A percentile compares a stretch with the other conserved stretches of the same genome.
Evolutionary conservation across 805 yeast genomes (phyloP).

Genomic region (Kuraishia cidri): DNA sequence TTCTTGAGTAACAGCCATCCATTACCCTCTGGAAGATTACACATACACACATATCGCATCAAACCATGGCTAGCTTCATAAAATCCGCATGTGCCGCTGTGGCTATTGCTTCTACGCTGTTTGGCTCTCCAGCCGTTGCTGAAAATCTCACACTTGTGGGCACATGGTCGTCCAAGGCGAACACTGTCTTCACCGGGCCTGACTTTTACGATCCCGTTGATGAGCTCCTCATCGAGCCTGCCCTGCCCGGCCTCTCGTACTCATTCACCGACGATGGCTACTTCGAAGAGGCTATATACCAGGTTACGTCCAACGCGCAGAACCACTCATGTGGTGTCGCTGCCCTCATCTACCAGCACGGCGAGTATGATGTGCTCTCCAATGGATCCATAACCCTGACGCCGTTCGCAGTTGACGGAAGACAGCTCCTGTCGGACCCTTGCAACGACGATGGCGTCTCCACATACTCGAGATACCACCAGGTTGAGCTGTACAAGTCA

Average conservation of each 20-base stretch:
- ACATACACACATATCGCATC: no score
- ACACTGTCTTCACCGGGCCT: constrained; percentile 94
- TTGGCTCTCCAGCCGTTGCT: neutral
- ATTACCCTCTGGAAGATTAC: no score
- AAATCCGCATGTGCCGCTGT: no score
- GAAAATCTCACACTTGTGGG: constrained; percentile 42
- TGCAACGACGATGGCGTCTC: constrained; percentile 60
- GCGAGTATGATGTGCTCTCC: constrained; percentile 51
- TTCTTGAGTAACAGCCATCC: no score
- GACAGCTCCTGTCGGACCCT: constrained; percentile 85
- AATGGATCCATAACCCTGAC: constrained; percentile 64
- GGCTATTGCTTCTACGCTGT: no score
- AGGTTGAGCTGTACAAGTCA: constrained; percentile 47
- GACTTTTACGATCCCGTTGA: constrained; percentile 94
- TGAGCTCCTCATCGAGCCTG: constrained; percentile 91
- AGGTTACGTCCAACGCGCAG: constrained; percentile 59
- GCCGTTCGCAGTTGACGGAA: constrained; percentile 84
- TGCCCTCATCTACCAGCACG: constrained; percentile 81
- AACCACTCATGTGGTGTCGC: constrained; percentile 83
- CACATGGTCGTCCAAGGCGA: constrained; percentile 93
- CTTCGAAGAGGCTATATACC: constrained; percentile 85
- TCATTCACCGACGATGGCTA: constrained; percentile 90
- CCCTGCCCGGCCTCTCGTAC: constrained; percentile 87
- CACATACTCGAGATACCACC: constrained; percentile 63
- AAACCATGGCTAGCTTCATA: no score